These are phyloP conservation scores for Kwoniella pini DNA, from an alignment of 768 basidiomycete genomes.

Conservation along the genomic window DNA sequence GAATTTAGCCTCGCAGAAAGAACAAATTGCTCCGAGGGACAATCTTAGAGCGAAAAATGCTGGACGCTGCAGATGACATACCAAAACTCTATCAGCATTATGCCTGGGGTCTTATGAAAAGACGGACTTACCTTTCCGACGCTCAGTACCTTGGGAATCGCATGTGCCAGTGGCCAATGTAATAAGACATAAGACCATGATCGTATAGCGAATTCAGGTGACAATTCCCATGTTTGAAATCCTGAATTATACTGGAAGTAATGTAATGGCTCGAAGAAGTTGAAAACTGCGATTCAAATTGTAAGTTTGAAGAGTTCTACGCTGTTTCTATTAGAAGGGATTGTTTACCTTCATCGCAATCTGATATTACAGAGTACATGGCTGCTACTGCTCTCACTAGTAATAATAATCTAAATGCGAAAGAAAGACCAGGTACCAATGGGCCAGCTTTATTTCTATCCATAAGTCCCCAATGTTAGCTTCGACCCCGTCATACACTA, in stretches of 20 bases:
- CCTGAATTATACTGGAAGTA: constrained; percentile 80
- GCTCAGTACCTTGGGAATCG: constrained; percentile 57
- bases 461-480: too few relatives aligned
- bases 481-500: too few relatives aligned
- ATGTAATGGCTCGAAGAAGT: constrained; percentile 98
- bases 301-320: too few relatives aligned
- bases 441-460: constrained; percentile 59
- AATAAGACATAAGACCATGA: constrained; percentile 91
- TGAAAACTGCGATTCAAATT: too few relatives aligned
- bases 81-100: too few relatives aligned
- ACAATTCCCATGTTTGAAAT: constrained; percentile 98
- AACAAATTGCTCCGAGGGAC: constrained; percentile 69
- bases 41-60: constrained; percentile 88
- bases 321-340: too few relatives aligned
- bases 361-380: constrained; percentile 93
- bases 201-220: constrained; percentile 84
- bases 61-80: constrained; percentile 62
- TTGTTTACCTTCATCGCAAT: constrained; percentile 99
- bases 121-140: constrained; percentile 68
- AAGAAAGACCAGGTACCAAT: constrained; percentile 80
- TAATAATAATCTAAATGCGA: constrained; percentile 79
- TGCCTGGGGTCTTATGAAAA: too few relatives aligned
- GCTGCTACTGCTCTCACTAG: constrained; percentile 77
- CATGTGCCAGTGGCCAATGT: constrained; percentile 64
- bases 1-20: constrained; percentile 75